phyloP scores from a whole-genome alignment of 1,139 yeast species.

The Saccharomyces hybrid region DNA sequence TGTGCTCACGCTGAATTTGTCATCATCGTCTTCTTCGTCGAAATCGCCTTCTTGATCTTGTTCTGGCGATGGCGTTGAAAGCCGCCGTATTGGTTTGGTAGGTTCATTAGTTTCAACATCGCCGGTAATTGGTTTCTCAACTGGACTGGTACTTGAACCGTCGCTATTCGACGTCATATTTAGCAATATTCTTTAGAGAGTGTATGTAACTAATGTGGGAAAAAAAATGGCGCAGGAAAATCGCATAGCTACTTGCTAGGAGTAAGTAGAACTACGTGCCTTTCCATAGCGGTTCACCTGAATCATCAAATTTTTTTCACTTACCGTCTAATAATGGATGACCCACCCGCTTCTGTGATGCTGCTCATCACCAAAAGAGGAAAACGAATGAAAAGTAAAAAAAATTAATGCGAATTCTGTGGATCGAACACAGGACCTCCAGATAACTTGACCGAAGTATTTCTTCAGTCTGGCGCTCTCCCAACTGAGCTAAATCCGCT shows the following conservation, averaged over 20 bases:
- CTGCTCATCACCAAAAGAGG: not conserved
- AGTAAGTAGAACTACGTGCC: not conserved
- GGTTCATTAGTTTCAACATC: not conserved
- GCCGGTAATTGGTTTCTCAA: not conserved
- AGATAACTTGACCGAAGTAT: conserved; percentile 37
- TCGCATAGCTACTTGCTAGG: not conserved
- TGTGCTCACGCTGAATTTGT: not conserved
- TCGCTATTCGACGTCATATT: not conserved
- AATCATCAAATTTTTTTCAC: not conserved
- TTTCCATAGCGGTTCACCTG: not conserved
- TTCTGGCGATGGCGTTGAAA: not conserved
- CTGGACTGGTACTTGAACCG: not conserved
- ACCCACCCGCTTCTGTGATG: not conserved
- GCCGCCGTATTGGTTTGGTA: not conserved
- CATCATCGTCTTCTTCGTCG: conserved; percentile 8
- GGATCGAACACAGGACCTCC: conserved; percentile 91
- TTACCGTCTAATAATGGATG: not conserved
- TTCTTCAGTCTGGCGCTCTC: conserved; percentile 25
- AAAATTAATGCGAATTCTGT: conserved; percentile 58
- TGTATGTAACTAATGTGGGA: not conserved
- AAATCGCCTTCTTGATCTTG: conserved; percentile 8
- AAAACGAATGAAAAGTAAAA: no score
- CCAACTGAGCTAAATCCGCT: conserved; percentile 27
- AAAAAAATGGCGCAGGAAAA: not conserved
- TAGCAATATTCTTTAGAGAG: not conserved